Evolutionary conservation across 257 asterid species (phyloP), one percentile per base, ranked within the genome.

Genomic region (Solanum pinnatisectum): DNA sequence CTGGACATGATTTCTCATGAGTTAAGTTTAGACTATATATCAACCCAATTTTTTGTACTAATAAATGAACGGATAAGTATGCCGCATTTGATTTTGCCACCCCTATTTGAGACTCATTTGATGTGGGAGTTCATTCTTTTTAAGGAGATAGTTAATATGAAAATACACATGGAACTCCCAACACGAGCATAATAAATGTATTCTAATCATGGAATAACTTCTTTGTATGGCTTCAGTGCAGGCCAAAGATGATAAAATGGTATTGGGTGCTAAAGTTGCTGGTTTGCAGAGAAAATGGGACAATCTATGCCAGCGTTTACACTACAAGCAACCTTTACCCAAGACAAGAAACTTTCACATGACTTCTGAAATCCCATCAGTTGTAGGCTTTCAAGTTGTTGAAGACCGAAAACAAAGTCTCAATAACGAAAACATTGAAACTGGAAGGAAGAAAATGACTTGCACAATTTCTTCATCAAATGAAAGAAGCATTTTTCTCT

Each of bases 241-340:
- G 99, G 96, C 94, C 91, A 93, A 89, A 93, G 96, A 96, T 67
- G 98, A 94, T 90, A 89, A 90, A 37, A 44, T 91, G 93, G 87
- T 93, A 81, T 82, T 90, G 90, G 91, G 88, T 36, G 91, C 94
- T 16, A 94, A 92, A 89, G 85, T 91, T 65, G 88, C 79, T 27
- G 95, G 88, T 25, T 77, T 94, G 71, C 94, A 93, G 86, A 94
- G 89, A 91, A 96, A 95, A 90, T 93, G 98, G 98, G 97, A 96
- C 56, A 18, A 67, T 37, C 91, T 92, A 59, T 95, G 96, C 87
- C 94, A 91, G 88, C 93, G 89, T 22, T 93, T 89, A 87, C 96
- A 92, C 91, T 81, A 84, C 85, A 84, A 83, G 59, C 94, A 86
- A 88, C 79, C 92, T 32, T 87, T 91, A 33, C 86, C 92, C 6